phyloP scores from a whole-genome alignment of 1,284 basidiomycete genomes.

The Moesziomyces antarcticus region DNA sequence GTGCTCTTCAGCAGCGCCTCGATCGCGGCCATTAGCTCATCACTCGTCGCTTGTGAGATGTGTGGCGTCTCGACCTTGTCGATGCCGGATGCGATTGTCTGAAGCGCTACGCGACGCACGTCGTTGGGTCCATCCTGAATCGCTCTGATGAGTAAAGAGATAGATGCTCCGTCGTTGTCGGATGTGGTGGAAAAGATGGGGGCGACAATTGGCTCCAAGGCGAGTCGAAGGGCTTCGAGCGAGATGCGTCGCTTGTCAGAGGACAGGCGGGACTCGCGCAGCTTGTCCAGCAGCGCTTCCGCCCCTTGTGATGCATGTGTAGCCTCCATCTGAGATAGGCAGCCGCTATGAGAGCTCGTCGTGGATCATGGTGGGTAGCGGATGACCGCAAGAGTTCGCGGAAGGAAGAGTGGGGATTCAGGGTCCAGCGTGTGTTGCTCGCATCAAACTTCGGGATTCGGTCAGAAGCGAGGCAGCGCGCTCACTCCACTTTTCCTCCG shows the following conservation, averaged over 20 bases:
- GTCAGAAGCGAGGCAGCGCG: not conserved
- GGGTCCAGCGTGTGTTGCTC: constrained; percentile 3
- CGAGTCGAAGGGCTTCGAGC: constrained; percentile 15
- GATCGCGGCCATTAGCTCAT: constrained; percentile 10
- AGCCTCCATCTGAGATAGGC: not conserved
- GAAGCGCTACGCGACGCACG: constrained; percentile 15
- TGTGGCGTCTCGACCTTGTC: constrained; percentile 2
- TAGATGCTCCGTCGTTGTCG: no score
- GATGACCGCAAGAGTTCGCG: not conserved
- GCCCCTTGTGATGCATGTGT: not conserved
- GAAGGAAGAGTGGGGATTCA: constrained; percentile 4
- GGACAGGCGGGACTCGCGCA: constrained; percentile 32
- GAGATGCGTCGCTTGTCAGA: constrained; percentile 20
- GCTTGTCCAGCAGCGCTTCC: constrained; percentile 11
- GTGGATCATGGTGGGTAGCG: not conserved
- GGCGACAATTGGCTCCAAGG: not conserved
- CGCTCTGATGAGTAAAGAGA: not conserved
- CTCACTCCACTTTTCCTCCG: constrained; percentile 11
- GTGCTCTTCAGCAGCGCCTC: constrained; percentile 13
- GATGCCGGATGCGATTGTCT: constrained; percentile 5
- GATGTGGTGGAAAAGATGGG: not conserved
- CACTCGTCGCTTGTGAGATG: not conserved
- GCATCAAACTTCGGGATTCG: constrained; percentile 3
- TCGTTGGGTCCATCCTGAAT: constrained; percentile 21
- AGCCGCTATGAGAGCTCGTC: not conserved